Evolutionary conservation across 2,329 filamentous ascomycete genomes (phyloP), one percentile per base, ranked within the genome.

Genomic region (Zymoseptoria brevis): DNA sequence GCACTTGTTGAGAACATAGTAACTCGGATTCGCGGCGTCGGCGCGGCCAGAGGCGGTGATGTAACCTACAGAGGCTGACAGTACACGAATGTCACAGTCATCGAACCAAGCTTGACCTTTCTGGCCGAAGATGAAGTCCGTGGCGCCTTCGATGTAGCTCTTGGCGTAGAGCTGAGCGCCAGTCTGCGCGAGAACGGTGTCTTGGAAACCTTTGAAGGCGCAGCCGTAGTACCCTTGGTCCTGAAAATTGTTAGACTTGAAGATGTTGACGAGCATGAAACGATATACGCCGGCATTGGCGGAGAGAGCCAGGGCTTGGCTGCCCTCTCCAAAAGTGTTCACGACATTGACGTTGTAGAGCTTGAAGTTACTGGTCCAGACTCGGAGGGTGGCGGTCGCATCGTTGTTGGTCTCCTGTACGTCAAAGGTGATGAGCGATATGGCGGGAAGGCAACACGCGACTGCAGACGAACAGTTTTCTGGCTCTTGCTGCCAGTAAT

Each of bases 331-430:
- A 56, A 77, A 72, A 16, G 69, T 72, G 54, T 83, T 83, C 54
- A 75, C 77, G 3, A 83, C 73, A 68, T 85, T 83, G 69, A 87
- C 75, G 63, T 87, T 87, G 75, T 87, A 87, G 19, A 86, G 73
- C 64, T 80, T 81, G 60, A 86, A 77, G 64, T 81, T 78, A 4
- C 71, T 67, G 0, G 80, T 77, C 65, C 70, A 72, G 8, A 76
- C 78, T 11, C 79, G 75, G n/a, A 81, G 69, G 1, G 80, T 82
- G 3, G 73, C 78, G 4, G 79, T 85, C 59, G 71, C 68, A 62
- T 87, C 84, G 62, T 87, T 82, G 65, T 70, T 79, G 49, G 76
- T 63, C 0, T 75, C 75, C 51, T 53, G 11, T 24, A 24, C 22
- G 22, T 24, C 22, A 6, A 51, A 8, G 2, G 22, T 24, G 13